phyloP scores from a whole-genome alignment of 805 yeast genomes.

The Lipomyces sp. region DNA sequence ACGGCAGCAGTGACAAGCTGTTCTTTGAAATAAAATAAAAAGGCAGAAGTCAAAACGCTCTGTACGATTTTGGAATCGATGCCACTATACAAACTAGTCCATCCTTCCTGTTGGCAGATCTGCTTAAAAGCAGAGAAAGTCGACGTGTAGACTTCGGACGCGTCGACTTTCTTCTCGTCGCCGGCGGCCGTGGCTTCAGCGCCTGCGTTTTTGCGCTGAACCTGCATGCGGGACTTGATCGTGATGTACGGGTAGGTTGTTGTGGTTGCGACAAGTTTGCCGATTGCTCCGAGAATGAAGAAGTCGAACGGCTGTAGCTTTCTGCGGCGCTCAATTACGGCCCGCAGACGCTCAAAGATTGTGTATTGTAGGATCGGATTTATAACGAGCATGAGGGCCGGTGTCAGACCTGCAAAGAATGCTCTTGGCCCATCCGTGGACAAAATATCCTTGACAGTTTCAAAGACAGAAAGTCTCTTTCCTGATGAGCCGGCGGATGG shows the following conservation, averaged over 20 bases:
- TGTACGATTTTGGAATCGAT: conserved; percentile 78
- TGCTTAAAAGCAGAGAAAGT: conserved; percentile 52
- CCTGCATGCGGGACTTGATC: conserved; percentile 84
- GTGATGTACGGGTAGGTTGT: conserved; percentile 92
- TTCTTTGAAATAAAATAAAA: conserved; percentile 88
- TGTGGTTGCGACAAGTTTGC: conserved; percentile 86
- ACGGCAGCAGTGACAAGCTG: conserved; percentile 57
- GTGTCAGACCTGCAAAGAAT: conserved; percentile 82
- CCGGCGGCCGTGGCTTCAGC: conserved; percentile 52
- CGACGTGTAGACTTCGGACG: conserved; percentile 19
- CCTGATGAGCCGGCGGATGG: conserved; percentile 41
- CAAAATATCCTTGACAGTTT: conserved; percentile 64
- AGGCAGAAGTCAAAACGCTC: conserved; percentile 85
- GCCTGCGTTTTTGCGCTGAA: conserved; percentile 22
- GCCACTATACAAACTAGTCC: conserved; percentile 80
- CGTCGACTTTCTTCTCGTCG: conserved; percentile 30
- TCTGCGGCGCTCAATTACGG: conserved; percentile 60
- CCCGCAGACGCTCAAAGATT: conserved; percentile 83
- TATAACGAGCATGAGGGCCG: conserved; percentile 81
- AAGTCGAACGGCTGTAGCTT: conserved; percentile 73
- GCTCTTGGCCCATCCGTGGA: conserved; percentile 72
- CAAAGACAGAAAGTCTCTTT: conserved; percentile 55
- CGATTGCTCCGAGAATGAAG: conserved; percentile 83
- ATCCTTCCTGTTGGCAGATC: conserved; percentile 71
- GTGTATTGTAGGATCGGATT: conserved; percentile 94